Percentiles rank a stretch among this genome's conserved stretches.
Evolutionary conservation across 2,329 filamentous ascomycete genomes (phyloP).

Genomic region (Lasiodiplodia gonubiensis): DNA sequence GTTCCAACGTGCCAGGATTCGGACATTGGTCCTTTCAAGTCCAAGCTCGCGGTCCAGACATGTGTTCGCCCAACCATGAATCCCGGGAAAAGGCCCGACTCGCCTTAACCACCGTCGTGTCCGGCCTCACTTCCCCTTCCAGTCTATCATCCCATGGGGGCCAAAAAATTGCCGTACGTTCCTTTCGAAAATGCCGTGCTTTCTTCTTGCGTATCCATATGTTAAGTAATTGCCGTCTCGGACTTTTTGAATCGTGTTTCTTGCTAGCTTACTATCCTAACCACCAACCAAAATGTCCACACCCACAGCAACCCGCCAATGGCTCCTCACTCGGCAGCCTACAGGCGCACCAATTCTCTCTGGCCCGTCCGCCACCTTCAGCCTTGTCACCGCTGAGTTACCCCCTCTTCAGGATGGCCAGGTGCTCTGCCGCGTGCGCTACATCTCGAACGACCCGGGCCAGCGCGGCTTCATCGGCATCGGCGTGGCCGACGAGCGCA

Average conservation of each 20-base stretch:
- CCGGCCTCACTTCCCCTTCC: not conserved
- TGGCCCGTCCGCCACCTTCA: constrained; percentile 49
- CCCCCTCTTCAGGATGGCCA: constrained; percentile 45
- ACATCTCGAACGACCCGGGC: constrained; percentile 60
- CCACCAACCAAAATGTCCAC: not conserved
- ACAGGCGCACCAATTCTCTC: constrained; percentile 42
- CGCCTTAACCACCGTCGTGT: not conserved
- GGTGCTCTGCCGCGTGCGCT: constrained; percentile 54
- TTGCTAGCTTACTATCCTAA: not conserved
- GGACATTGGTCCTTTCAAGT: not conserved
- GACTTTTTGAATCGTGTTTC: not conserved
- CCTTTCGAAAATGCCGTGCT: too few species aligned
- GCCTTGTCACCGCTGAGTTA: constrained; percentile 43
- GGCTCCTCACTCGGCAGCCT: constrained; percentile 52
- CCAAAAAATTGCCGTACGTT: not conserved
- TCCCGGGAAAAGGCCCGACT: not conserved
- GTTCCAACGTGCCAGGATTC: not conserved
- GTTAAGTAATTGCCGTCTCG: not conserved
- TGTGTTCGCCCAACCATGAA: not conserved
- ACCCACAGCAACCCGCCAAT: constrained; percentile 45
- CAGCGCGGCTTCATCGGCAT: constrained; percentile 58
- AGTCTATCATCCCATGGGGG: not conserved
- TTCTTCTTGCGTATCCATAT: not conserved
- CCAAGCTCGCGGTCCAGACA: not conserved
- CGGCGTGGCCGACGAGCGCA: constrained; percentile 55